Evolutionary conservation across 2,329 filamentous ascomycete genomes (phyloP), one percentile per base, ranked within the genome.

Genomic region (Podosphaera leucotricha): DNA sequence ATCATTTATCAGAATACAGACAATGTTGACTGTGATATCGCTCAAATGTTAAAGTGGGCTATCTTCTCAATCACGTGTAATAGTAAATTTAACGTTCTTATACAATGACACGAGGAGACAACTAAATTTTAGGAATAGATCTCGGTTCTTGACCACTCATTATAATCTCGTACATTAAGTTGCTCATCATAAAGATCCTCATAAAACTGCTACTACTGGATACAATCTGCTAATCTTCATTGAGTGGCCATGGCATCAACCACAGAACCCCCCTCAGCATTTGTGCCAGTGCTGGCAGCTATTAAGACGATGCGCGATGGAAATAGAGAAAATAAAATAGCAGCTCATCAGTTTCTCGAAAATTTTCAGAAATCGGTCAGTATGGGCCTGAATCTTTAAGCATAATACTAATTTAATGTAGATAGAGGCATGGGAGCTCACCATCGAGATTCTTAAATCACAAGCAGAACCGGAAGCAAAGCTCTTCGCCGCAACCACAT

Each of bases 311-410:
- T 98, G 86, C 78, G 85, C 59, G 81, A 79, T 63, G 80, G 76
- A 53, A 76, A 87, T 58, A 73, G 80, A 57, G 71, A 79, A 52
- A 75, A 81, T 58, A 95, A 95, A 67, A 78, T 80, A 60, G 80
- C 85, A 61, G 86, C 84, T 47, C 86, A 94, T 59, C 77, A 87
- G 59, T 98, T 79, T 60, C 70, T 98, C 48, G 82, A 92, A 64
- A 77, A 75, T 54, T 98, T 95, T 64, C 90, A 98, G 71, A 98
- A 98, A 74, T 95, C 90, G 61, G 87, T 93, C 63, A 53, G 79
- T 72, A 11, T 13, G 15, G 19, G 21, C 10, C 43, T 30, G 13
- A 46, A 46, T 43, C 43, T 41, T 40, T 18, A 44, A 45, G 41
- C 44, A 48, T 41, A 43, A 44, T 42, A 45, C 55, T 58, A 30